Percentiles rank a stretch among this genome's conserved stretches.
Evolutionary conservation across 2,329 filamentous ascomycete species (phyloP).

Genomic region (Fusarium chuoi): DNA sequence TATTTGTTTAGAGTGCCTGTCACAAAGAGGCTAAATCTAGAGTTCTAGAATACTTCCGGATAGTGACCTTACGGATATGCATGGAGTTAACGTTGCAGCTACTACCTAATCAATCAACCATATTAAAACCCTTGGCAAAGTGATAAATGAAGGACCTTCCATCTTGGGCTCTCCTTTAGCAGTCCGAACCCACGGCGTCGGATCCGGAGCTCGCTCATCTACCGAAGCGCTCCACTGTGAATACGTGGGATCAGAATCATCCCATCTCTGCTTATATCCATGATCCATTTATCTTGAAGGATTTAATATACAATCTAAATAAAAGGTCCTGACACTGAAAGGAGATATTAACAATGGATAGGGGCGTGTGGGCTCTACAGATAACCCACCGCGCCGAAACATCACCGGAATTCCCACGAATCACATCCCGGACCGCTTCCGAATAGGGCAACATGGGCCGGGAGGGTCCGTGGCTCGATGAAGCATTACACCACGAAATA

Average conservation of each 20-base stretch:
- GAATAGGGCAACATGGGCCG: constrained; percentile 29
- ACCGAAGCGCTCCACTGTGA: background rate
- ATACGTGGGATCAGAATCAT: background rate
- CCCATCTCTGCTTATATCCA: constrained; percentile 1
- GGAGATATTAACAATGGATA: background rate
- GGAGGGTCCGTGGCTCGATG: constrained; percentile 18
- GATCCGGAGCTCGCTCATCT: background rate
- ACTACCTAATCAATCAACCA: background rate
- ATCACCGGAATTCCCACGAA: constrained; percentile 30
- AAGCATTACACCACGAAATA: background rate
- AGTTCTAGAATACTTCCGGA: background rate
- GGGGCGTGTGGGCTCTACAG: constrained; percentile 11
- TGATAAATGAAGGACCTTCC: background rate
- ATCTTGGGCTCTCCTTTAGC: background rate
- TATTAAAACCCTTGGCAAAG: background rate
- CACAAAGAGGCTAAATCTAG: background rate
- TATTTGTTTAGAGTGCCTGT: background rate
- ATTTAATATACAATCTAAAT: background rate
- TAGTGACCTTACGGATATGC: background rate
- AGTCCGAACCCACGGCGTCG: constrained; percentile 18
- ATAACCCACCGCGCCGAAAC: constrained; percentile 21
- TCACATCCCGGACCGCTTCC: constrained; percentile 11
- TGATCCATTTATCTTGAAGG: background rate
- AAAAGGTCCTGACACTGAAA: background rate
- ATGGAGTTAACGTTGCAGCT: background rate